Conservation (phyloP, 768 basidiomycete species). For the Suillus lakei region DNA sequence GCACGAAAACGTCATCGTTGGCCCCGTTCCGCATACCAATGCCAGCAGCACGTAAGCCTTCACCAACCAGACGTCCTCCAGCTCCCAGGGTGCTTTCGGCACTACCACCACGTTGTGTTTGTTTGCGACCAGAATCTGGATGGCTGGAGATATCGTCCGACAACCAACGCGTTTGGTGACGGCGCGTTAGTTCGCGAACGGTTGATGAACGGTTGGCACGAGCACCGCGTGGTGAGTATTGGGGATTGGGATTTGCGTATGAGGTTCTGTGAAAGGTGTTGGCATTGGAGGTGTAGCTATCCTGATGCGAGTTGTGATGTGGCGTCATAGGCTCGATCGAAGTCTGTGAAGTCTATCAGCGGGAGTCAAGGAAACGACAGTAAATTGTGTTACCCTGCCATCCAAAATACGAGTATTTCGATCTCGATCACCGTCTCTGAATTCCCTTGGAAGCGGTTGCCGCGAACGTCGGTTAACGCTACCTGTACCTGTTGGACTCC, state of each 20-base stretch:
- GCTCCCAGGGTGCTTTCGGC: slow-evolving; percentile 65
- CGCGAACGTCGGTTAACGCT: slow-evolving; percentile 41
- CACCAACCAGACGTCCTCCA: slow-evolving; percentile 61
- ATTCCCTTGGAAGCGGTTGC: slow-evolving; percentile 58
- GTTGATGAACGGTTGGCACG: slow-evolving; percentile 46
- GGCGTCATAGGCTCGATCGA: slow-evolving; percentile 47
- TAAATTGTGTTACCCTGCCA: slow-evolving; percentile 41
- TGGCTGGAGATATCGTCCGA: slow-evolving; percentile 50
- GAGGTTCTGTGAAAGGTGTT: slow-evolving; percentile 29
- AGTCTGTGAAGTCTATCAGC: slow-evolving; percentile 25
- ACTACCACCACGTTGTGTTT: slow-evolving; percentile 66
- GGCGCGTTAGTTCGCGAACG: slow-evolving; percentile 51
- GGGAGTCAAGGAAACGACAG: slow-evolving; percentile 7
- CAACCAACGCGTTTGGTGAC: slow-evolving; percentile 58
- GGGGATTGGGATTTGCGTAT: slow-evolving; percentile 27
- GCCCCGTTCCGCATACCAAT: slow-evolving; percentile 46
- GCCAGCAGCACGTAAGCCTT: slow-evolving; percentile 74
- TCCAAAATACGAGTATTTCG: slow-evolving; percentile 39
- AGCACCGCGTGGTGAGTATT: slow-evolving; percentile 34
- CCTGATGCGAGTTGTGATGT: slow-evolving; percentile 31
- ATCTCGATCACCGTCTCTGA: slow-evolving; percentile 37
- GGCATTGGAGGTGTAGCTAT: slow-evolving; percentile 23
- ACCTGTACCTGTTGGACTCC: slow-evolving; percentile 47
- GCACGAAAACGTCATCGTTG: slow-evolving; percentile 43
- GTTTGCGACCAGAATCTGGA: slow-evolving; percentile 49